Conservation (phyloP, 345 rosid species). For the Moringa oleifera region DNA sequence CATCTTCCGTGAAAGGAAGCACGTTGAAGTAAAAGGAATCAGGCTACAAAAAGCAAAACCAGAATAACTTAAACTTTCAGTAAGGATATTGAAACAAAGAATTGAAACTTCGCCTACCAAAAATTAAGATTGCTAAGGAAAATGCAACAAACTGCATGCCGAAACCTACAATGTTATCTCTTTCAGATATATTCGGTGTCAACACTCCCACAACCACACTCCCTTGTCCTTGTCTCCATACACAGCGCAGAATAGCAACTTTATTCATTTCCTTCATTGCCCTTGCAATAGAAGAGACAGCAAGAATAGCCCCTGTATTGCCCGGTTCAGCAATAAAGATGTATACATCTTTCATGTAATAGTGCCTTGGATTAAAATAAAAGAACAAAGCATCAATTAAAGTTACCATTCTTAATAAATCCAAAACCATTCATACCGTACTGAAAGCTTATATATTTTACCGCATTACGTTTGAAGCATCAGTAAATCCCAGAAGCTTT, state of each 20-base stretch:
- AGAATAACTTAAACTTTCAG: constrained; percentile 11
- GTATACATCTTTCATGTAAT: constrained; percentile 92
- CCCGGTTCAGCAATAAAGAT: constrained; percentile 80
- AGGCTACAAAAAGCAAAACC: constrained; percentile 48
- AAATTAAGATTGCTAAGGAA: background rate
- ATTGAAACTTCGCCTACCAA: background rate
- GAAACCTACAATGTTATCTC: constrained; percentile 56
- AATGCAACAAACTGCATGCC: background rate
- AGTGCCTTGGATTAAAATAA: constrained; percentile 48
- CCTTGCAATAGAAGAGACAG: constrained; percentile 81
- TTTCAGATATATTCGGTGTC: constrained; percentile 69
- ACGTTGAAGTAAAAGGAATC: constrained; percentile 87
- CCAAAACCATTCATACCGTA: background rate
- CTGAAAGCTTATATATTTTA: constrained; percentile 23
- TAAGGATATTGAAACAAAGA: constrained; percentile 5
- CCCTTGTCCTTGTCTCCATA: constrained; percentile 86
- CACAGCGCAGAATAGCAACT: constrained; percentile 88
- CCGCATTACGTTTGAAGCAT: constrained; percentile 69
- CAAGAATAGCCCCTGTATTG: constrained; percentile 49
- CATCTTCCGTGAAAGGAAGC: constrained; percentile 86
- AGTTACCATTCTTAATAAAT: constrained; percentile 10
- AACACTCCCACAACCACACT: constrained; percentile 74
- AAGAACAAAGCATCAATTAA: constrained; percentile 10
- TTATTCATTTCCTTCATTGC: constrained; percentile 76
- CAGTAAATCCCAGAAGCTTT: constrained; percentile 85